Conservation (phyloP, 73 alveolate genomes). For the Breviolum minutum region DNA sequence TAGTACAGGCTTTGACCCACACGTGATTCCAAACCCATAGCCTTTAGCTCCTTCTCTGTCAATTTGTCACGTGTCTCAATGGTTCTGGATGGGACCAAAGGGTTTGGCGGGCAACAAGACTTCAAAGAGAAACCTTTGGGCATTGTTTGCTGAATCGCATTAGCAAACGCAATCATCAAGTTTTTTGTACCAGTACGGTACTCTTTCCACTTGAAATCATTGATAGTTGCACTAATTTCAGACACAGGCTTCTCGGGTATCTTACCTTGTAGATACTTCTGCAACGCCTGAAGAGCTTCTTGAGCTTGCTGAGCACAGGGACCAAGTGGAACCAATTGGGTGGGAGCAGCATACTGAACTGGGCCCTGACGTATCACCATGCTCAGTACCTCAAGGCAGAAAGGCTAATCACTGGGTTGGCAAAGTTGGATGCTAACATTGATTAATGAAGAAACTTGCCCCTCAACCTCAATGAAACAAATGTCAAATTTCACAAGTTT, state of each 20-base stretch:
- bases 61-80: neutral
- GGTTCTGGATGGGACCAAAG: neutral
- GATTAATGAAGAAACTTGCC: too few relatives aligned
- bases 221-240: neutral
- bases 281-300: neutral
- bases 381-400: neutral
- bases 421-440: too few relatives aligned
- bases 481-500: too few relatives aligned
- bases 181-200: neutral
- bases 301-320: neutral
- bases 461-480: too few relatives aligned
- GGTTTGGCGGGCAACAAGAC: neutral
- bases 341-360: neutral
- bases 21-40: neutral
- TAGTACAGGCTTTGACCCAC: neutral
- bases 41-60: neutral
- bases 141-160: neutral
- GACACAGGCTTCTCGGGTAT: neutral
- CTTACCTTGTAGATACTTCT: neutral
- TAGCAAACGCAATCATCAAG: neutral
- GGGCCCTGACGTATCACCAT: neutral
- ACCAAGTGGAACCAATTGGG: conserved; percentile 2
- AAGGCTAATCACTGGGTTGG: too few relatives aligned
- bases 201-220: neutral
- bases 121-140: neutral